Evolutionary conservation across 768 basidiomycete species (phyloP), one percentile per base, ranked within the genome.

Genomic region (Russula foetens): DNA sequence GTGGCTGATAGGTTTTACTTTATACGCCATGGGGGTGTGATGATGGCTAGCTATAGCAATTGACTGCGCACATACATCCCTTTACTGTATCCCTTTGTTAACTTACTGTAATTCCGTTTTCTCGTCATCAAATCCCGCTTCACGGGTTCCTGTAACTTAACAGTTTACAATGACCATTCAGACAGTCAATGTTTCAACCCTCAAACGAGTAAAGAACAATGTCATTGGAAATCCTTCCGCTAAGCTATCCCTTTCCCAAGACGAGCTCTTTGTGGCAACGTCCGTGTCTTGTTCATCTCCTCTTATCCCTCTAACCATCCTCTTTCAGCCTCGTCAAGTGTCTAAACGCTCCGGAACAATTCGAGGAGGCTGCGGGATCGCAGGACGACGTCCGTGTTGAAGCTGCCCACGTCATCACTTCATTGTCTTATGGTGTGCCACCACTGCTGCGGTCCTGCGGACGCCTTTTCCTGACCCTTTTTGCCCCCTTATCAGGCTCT

Each of bases 211-310:
- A 60, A 90, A 90, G 73, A 91, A 91, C 70, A 70, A 77, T 1
- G 85, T 90, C 51, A 90, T 91, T 41, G 90, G 90, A 1, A 92
- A 90, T 63, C 88, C 87, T 0, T 80, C 82, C 0, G 86, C 86
- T 1, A 92, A 92, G 69, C 68, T 76, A 2, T 70, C 77, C 15
- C 72, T 88, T 1, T 81, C 84, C 0, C 72, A 76, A 45, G 85
- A 91, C 64, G 73, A 77, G 14, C 70, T 68, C 3, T 83, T 85
- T 67, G 73, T 91, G 19, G 74, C 76, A 64, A 76, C 73, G 84
- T 87, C 65, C 67, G 79, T 75, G 31, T 33, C 12, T 31, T 15
- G 21, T 54, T 51, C 19, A 12, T 35, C 35, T 35, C 23, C 0
- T 47, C 19, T 53, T 19, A 11, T 31, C 45, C 53, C 8, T 12